phyloP scores from a whole-genome alignment of 306 rosid species.

The Luffa acutangula region DNA sequence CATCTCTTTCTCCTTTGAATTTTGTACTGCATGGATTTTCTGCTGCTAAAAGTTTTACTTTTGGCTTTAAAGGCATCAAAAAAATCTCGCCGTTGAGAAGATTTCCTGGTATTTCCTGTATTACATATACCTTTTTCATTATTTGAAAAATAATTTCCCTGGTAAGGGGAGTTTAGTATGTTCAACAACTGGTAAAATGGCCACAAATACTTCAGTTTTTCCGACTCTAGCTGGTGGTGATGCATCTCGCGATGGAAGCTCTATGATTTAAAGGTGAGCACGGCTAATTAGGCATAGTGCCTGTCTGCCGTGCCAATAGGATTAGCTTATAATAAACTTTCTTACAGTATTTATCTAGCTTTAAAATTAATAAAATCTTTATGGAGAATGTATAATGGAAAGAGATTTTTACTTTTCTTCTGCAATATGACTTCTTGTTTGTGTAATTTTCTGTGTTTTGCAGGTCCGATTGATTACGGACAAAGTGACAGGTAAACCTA shows the following conservation, averaged over 20 bases:
- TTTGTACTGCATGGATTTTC: slow-evolving; percentile 40
- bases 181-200: slow-evolving; percentile 78
- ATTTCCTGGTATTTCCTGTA: slow-evolving; percentile 59
- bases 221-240: slow-evolving; percentile 99
- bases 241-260: slow-evolving; percentile 87
- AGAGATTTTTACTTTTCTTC: slow-evolving; percentile 10
- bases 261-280: slow-evolving; percentile 98
- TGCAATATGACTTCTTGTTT: slow-evolving; percentile 20
- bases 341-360: slow-evolving; percentile 11
- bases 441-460: slow-evolving; percentile 13
- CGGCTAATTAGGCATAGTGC: slow-evolving; percentile 99
- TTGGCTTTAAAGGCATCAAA: slow-evolving; percentile 56
- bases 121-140: slow-evolving; percentile 38
- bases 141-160: slow-evolving; percentile 47
- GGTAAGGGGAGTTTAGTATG: slow-evolving; percentile 92
- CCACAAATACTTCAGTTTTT: slow-evolving; percentile 74
- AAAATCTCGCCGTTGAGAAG: slow-evolving; percentile 53
- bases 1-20: slow-evolving; percentile 48
- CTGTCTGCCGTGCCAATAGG: slow-evolving; percentile 99
- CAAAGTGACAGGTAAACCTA: slow-evolving; percentile 64
- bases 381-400: background rate
- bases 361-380: slow-evolving; percentile 1
- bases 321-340: slow-evolving; percentile 25
- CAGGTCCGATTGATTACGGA: slow-evolving; percentile 85
- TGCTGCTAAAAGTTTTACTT: slow-evolving; percentile 60